Evolutionary conservation across 352 stramenopile species (phyloP).

Genomic region (Globisporangium megalacanthum): DNA sequence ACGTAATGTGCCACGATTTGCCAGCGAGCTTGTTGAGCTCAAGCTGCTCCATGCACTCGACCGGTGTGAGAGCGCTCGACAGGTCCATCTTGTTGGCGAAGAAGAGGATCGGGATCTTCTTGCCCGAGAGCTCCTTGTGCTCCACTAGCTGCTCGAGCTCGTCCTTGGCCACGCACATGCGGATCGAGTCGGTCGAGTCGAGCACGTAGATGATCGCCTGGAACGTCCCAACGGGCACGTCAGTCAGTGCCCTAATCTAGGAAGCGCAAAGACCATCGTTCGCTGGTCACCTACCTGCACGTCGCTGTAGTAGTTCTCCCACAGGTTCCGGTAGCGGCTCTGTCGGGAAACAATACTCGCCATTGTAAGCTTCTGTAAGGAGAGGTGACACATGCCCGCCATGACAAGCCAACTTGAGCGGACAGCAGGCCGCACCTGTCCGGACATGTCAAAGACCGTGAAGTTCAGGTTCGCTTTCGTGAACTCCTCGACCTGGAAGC

Average conservation of each 20-base stretch:
- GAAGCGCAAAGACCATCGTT: too few species aligned
- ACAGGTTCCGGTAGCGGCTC: conserved; percentile 74
- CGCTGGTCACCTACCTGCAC: conserved; percentile 28
- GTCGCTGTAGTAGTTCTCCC: conserved; percentile 85
- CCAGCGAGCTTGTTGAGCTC: conserved; percentile 73
- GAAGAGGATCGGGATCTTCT: conserved; percentile 79
- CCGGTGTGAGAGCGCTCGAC: conserved; percentile 52
- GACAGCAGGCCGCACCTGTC: conserved; percentile 22
- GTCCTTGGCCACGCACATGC: conserved; percentile 84
- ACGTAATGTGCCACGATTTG: conserved; percentile 86
- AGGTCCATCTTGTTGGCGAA: conserved; percentile 89
- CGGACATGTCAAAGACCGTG: conserved; percentile 90
- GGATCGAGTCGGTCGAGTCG: conserved; percentile 82
- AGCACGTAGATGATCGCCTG: conserved; percentile 89
- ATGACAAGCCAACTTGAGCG: background rate
- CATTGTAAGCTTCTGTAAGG: too few species aligned
- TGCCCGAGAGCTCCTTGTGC: conserved; percentile 69
- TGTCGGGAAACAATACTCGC: too few species aligned
- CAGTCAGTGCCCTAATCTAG: background rate
- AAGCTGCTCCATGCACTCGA: conserved; percentile 79
- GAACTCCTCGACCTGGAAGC: conserved; percentile 89
- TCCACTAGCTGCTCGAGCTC: conserved; percentile 82
- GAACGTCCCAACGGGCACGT: too few species aligned
- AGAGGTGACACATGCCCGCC: too few species aligned
- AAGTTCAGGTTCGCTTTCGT: conserved; percentile 90